phyloP scores from a whole-genome alignment of 1,139 yeast species.

The Suhomyces panamericanus region DNA sequence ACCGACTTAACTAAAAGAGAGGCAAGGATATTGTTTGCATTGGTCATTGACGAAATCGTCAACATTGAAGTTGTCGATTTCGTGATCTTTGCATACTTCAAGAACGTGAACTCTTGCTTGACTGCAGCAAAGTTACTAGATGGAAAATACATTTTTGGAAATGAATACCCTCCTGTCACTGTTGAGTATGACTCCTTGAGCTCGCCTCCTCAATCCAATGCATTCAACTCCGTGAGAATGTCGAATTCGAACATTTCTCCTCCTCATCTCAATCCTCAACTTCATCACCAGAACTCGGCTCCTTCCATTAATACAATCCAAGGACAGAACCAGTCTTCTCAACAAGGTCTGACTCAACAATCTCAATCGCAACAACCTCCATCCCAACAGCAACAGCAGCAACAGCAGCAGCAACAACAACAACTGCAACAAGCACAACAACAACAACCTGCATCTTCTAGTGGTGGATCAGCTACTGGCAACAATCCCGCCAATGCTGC shows the following conservation, averaged over 20 bases:
- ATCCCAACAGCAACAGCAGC: slow-evolving; percentile 12
- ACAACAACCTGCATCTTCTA: slow-evolving; percentile 13
- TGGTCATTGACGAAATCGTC: slow-evolving; percentile 69
- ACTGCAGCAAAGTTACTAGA: slow-evolving; percentile 72
- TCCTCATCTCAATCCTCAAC: slow-evolving; percentile 24
- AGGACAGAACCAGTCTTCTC: slow-evolving; percentile 7
- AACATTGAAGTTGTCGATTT: slow-evolving; percentile 57
- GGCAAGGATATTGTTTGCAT: slow-evolving; percentile 71
- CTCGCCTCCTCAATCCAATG: slow-evolving; percentile 17
- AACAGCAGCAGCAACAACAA: slow-evolving; percentile 11
- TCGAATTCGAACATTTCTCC: slow-evolving; percentile 33
- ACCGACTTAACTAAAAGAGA: slow-evolving; percentile 73
- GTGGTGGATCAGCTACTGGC: slow-evolving; percentile 4
- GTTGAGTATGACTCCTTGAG: slow-evolving; percentile 45
- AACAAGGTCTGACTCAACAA: slow-evolving; percentile 14
- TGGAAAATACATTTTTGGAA: slow-evolving; percentile 64
- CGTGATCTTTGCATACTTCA: slow-evolving; percentile 63
- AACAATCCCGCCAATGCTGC: slow-evolving; percentile 8
- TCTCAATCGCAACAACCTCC: slow-evolving; percentile 13
- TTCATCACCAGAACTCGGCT: slow-evolving; percentile 14
- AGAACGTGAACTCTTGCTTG: slow-evolving; percentile 61
- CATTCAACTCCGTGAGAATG: slow-evolving; percentile 32
- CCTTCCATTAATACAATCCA: slow-evolving; percentile 2
- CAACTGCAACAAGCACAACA: slow-evolving; percentile 14
- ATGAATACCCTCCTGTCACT: slow-evolving; percentile 51